Base-by-base conservation (phyloP, 805 yeast species). In the Metahyphopichia silvanorum region DNA sequence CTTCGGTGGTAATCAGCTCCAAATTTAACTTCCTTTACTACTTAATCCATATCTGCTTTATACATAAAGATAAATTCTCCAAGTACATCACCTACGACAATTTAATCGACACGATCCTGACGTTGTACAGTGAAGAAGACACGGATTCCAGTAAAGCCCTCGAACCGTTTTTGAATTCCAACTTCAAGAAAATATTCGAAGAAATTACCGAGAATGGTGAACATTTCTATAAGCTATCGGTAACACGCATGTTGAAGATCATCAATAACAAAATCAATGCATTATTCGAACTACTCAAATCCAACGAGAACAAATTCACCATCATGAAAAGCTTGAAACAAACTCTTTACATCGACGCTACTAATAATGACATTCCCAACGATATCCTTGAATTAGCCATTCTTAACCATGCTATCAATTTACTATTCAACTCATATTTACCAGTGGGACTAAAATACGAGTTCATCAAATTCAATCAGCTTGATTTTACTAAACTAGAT, bases 381-480 rank as follows among this genome's bases (percentile, higher is more conserved):
- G 53, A 58, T 6, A 57, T 71, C 1, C 43, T 67, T n/a, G 39
- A 49, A 3, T 46, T 63, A 2, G 57, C 69, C 12, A 55, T 64
- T 13, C 49, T 56, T 11, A 63, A 61, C 33, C 54, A 67, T 33
- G 53, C 82, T 5, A 54, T 79, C 3, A 69, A 72, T 17, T 51
- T 79, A 18, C 38, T 79, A 5, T 67, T 76, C 32, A 57, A 49
- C 3, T 67, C 75, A 3, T 69, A 66, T 39, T 55, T 74, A 2
- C 50, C 53, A 13, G 32, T 42, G 3, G 40, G 37, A n/a, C 49
- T 68, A 25, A 52, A 57, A 29, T 33, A 41, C 0, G 40, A 47
- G 24, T 47, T 63, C 9, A 16, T 40, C 3, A 31, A 38, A 5
- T 21, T 31, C 5, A 47, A 24, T n/a, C 21, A 35, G 3, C 34